Evolutionary conservation across 257 asterid species (phyloP).

Genomic region (Solanum rostratum): DNA sequence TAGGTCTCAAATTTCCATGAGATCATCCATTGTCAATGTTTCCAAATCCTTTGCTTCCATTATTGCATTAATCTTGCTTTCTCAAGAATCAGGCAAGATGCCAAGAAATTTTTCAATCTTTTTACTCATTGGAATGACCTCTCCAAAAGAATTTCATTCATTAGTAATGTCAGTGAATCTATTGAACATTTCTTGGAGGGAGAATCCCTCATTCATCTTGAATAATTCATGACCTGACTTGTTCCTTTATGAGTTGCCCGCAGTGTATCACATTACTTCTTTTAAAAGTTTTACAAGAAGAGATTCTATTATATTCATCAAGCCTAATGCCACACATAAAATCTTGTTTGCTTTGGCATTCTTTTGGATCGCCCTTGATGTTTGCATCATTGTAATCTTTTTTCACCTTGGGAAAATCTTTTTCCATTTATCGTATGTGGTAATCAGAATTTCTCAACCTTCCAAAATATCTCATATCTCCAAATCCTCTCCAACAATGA

Average conservation of each 20-base stretch:
- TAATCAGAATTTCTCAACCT: not conserved
- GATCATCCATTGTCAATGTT: not conserved
- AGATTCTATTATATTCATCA: not conserved
- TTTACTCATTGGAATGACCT: not conserved
- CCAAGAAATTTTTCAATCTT: not conserved
- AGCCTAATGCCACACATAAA: not conserved
- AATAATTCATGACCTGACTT: no score
- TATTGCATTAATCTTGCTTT: not conserved
- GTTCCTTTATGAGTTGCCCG: not conserved
- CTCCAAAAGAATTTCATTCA: not conserved
- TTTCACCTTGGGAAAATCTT: not conserved
- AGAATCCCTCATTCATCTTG: not conserved
- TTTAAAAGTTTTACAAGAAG: not conserved
- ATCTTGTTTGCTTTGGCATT: not conserved
- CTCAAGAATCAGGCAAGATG: not conserved
- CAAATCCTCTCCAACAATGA: not conserved
- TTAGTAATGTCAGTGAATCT: not conserved
- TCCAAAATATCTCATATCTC: not conserved
- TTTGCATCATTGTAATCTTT: not conserved
- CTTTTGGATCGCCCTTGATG: not conserved
- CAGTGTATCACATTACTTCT: not conserved
- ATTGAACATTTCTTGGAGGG: not conserved
- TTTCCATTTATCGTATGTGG: not conserved
- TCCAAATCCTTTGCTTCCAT: not conserved
- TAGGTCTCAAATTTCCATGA: not conserved